These are phyloP conservation scores for Linnemannia hyalina DNA, from an alignment of 192 early-diverging fungal species.

Conservation along the genomic window DNA sequence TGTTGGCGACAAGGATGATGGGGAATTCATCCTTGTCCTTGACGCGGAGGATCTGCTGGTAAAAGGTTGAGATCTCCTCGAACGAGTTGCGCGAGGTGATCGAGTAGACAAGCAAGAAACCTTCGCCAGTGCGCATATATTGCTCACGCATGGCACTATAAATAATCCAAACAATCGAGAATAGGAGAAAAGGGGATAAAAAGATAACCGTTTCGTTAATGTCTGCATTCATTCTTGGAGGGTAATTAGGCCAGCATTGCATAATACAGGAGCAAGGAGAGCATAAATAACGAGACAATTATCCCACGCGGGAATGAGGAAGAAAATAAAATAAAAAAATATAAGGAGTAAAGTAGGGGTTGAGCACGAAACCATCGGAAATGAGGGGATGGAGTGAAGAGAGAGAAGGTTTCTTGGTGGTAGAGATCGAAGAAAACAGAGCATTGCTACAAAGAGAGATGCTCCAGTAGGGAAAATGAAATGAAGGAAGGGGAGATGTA, in stretches of 20 bases:
- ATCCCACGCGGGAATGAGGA: neutral
- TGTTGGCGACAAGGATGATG: conserved; percentile 92
- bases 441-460: neutral
- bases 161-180: neutral
- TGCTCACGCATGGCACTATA: conserved; percentile 89
- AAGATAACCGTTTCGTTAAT: neutral
- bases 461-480: neutral
- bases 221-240: neutral
- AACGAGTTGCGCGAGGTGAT: conserved; percentile 92
- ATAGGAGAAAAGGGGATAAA: neutral
- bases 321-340: neutral
- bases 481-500: neutral
- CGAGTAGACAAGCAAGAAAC: conserved; percentile 92
- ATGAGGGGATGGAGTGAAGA: neutral
- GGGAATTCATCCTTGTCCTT: conserved; percentile 91
- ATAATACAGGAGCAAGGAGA: neutral
- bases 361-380: neutral
- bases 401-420: neutral
- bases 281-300: neutral
- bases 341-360: neutral
- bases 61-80: conserved; percentile 88
- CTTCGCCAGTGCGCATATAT: conserved; percentile 96
- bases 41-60: conserved; percentile 91
- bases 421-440: neutral
- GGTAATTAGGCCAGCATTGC: neutral